Evolutionary conservation across 176 grass and related monocot genomes (phyloP).

Genomic region (Rhynchospora pubera): DNA sequence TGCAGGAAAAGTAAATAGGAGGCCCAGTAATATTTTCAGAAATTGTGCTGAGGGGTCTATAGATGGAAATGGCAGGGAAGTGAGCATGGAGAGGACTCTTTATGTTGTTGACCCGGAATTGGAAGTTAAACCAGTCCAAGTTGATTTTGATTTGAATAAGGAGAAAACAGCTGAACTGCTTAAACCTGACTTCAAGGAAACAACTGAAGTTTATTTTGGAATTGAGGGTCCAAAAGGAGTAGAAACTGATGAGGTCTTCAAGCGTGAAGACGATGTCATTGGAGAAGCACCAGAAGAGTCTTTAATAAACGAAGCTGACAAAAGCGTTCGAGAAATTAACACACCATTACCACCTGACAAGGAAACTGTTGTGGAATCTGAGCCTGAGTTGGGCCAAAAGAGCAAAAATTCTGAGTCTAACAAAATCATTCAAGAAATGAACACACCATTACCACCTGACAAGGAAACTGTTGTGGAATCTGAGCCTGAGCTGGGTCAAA

Average conservation of each 20-base stretch:
- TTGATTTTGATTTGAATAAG: not conserved
- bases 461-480: conserved; percentile 17
- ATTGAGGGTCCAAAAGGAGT: conserved; percentile 16
- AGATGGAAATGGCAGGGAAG: conserved; percentile 14
- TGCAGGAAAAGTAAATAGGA: not conserved
- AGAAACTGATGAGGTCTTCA: conserved; percentile 18
- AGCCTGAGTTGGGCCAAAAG: not conserved
- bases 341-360: not conserved
- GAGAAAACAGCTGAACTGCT: conserved; percentile 9
- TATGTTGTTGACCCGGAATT: conserved; percentile 27
- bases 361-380: conserved; percentile 15
- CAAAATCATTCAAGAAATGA: too few relatives aligned
- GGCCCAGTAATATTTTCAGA: not conserved
- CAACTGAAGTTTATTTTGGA: conserved; percentile 26
- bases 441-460: conserved; percentile 18
- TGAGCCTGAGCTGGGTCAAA: not conserved
- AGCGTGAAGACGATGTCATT: conserved; percentile 1
- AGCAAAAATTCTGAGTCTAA: not conserved
- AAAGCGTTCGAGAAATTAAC: not conserved
- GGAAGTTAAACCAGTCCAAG: conserved; percentile 12
- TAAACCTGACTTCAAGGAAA: conserved; percentile 23
- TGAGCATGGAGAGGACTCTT: conserved; percentile 22
- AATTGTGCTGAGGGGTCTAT: not conserved
- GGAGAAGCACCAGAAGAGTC: not conserved
- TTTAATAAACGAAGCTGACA: conserved; percentile 1